phyloP scores from a whole-genome alignment of 1,284 basidiomycete genomes.

The Heterobasidion annosum region DNA sequence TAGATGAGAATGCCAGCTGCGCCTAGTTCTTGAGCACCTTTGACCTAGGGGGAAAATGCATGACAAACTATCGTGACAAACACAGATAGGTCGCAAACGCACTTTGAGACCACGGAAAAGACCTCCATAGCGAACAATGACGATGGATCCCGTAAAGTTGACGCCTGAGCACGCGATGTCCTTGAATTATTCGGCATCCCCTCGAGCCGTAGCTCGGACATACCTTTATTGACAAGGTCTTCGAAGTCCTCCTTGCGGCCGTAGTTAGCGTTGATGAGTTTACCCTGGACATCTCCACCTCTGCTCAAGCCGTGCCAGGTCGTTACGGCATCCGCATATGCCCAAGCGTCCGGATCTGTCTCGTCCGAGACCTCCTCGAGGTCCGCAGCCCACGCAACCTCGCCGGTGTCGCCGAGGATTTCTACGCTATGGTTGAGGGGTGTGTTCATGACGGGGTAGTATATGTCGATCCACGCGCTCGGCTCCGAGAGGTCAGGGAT shows the following conservation, averaged over 20 bases:
- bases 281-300: slow-evolving; percentile 56
- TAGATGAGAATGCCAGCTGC: slow-evolving; percentile 75
- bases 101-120: slow-evolving; percentile 83
- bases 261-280: slow-evolving; percentile 78
- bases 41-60: slow-evolving; percentile 35
- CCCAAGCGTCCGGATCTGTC: slow-evolving; percentile 51
- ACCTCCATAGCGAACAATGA: slow-evolving; percentile 76
- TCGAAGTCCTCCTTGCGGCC: slow-evolving; percentile 56
- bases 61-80: background rate
- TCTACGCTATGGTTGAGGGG: slow-evolving; percentile 55
- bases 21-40: slow-evolving; percentile 79
- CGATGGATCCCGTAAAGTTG: slow-evolving; percentile 74
- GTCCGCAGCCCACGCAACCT: slow-evolving; percentile 61
- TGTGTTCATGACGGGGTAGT: slow-evolving; percentile 79
- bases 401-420: slow-evolving; percentile 46
- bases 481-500: slow-evolving; percentile 39
- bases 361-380: slow-evolving; percentile 62
- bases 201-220: background rate
- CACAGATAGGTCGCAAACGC: background rate
- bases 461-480: slow-evolving; percentile 71
- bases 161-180: slow-evolving; percentile 35
- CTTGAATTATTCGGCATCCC: background rate
- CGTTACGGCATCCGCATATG: slow-evolving; percentile 48
- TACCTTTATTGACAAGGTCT: slow-evolving; percentile 23
- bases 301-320: slow-evolving; percentile 66